Evolutionary conservation across 2,329 filamentous ascomycete genomes (phyloP).

Genomic region (Whalleya microplaca): DNA sequence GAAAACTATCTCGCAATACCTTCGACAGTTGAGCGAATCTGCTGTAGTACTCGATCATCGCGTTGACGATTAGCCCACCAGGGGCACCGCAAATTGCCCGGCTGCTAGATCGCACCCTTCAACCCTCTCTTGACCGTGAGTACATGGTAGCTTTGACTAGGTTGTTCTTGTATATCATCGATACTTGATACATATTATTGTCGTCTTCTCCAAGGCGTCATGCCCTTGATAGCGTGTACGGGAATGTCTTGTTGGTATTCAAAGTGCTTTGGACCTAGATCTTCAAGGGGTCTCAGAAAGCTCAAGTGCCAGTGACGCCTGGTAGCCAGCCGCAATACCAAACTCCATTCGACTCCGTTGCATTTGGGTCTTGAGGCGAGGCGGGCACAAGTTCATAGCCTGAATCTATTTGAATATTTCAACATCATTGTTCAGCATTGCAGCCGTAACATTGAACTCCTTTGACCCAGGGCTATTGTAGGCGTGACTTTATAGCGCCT

Average conservation of each 20-base stretch:
- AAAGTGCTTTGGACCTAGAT: slow-evolving; percentile 12
- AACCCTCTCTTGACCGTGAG: slow-evolving; percentile 5
- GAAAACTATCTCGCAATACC: slow-evolving; percentile 11
- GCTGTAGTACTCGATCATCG: slow-evolving; percentile 10
- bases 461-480: too few species aligned
- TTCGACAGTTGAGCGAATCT: not conserved
- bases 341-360: slow-evolving; percentile 8
- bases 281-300: slow-evolving; percentile 6
- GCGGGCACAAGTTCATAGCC: slow-evolving; percentile 17
- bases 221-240: slow-evolving; percentile 11
- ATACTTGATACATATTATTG: slow-evolving; percentile 4
- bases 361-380: slow-evolving; percentile 12
- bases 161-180: slow-evolving; percentile 14
- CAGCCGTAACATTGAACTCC: too few species aligned
- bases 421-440: too few species aligned
- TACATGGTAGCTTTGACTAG: slow-evolving; percentile 10
- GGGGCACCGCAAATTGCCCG: slow-evolving; percentile 3
- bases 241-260: slow-evolving; percentile 14
- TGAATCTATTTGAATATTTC: not conserved
- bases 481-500: too few species aligned
- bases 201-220: slow-evolving; percentile 9
- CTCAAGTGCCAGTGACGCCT: slow-evolving; percentile 12
- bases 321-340: slow-evolving; percentile 21
- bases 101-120: slow-evolving; percentile 10
- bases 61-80: slow-evolving; percentile 10